phyloP scores from a whole-genome alignment of 2,329 filamentous ascomycete genomes.

The Colletotrichum lentis region DNA sequence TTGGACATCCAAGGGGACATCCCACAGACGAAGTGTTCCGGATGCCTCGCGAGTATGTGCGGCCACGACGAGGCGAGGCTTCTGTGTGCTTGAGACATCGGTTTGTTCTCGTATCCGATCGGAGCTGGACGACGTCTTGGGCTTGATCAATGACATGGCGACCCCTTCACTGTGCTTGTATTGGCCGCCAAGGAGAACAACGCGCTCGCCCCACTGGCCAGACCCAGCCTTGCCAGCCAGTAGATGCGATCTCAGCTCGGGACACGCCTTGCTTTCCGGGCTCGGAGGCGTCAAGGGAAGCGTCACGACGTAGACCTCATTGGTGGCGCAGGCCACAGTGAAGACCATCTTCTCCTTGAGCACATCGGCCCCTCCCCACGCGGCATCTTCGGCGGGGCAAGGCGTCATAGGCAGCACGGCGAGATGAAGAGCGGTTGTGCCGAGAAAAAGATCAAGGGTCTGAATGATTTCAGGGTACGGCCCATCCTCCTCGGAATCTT shows the following conservation, averaged over 20 bases:
- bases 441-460: slow-evolving; percentile 68
- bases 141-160: slow-evolving; percentile 61
- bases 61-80: slow-evolving; percentile 62
- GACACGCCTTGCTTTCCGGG: slow-evolving; percentile 64
- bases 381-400: slow-evolving; percentile 58
- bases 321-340: slow-evolving; percentile 65
- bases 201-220: slow-evolving; percentile 69
- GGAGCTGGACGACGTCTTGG: slow-evolving; percentile 44
- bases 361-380: slow-evolving; percentile 56
- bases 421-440: slow-evolving; percentile 63
- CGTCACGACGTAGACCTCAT: slow-evolving; percentile 65
- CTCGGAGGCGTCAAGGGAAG: slow-evolving; percentile 70
- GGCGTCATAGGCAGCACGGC: slow-evolving; percentile 63
- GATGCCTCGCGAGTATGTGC: slow-evolving; percentile 67
- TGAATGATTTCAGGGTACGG: slow-evolving; percentile 66
- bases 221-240: slow-evolving; percentile 64
- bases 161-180: slow-evolving; percentile 62
- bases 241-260: slow-evolving; percentile 60
- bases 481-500: slow-evolving; percentile 56
- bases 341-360: slow-evolving; percentile 68
- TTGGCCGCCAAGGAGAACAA: slow-evolving; percentile 64
- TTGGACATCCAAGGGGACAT: slow-evolving; percentile 60
- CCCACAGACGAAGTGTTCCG: slow-evolving; percentile 66
- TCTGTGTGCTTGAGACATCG: slow-evolving; percentile 21
- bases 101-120: slow-evolving; percentile 32